Conservation (phyloP, 805 yeast genomes). For the Candida nitratophila region DNA sequence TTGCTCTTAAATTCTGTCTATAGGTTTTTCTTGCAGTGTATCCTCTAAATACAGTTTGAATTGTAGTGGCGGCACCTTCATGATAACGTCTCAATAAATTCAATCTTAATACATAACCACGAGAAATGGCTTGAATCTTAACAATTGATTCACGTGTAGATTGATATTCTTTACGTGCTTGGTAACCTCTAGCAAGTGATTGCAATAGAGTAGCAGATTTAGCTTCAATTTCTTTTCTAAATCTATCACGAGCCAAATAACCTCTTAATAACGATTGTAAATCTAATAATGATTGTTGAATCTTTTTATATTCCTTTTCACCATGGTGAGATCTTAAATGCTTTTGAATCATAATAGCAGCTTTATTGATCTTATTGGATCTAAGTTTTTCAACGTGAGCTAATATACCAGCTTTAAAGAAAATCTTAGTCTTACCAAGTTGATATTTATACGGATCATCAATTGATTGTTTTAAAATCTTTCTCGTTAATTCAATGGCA, state of each 20-base stretch:
- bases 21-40: slow-evolving; percentile 50
- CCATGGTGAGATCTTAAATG: slow-evolving; percentile 58
- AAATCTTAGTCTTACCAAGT: slow-evolving; percentile 87
- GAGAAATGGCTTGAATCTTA: slow-evolving; percentile 38
- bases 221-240: slow-evolving; percentile 47
- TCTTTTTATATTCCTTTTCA: slow-evolving; percentile 53
- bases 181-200: slow-evolving; percentile 50
- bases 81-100: slow-evolving; percentile 42
- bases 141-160: slow-evolving; percentile 31
- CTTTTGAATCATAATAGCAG: slow-evolving; percentile 85
- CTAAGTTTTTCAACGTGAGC: slow-evolving; percentile 85
- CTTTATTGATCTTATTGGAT: slow-evolving; percentile 64
- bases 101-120: slow-evolving; percentile 50
- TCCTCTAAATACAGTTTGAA: slow-evolving; percentile 75
- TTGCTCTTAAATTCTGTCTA: slow-evolving; percentile 40
- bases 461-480: slow-evolving; percentile 58
- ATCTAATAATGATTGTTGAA: slow-evolving; percentile 43
- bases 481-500: slow-evolving; percentile 57
- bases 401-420: slow-evolving; percentile 94
- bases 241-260: slow-evolving; percentile 44
- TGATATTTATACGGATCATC: slow-evolving; percentile 69
- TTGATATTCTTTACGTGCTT: slow-evolving; percentile 35
- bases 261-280: slow-evolving; percentile 67
- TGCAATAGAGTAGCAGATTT: slow-evolving; percentile 69
- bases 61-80: slow-evolving; percentile 54